A percentile compares a stretch with the other conserved stretches of the same genome.
These are phyloP conservation scores for Mucor indicus DNA, from an alignment of 371 early-diverging fungal species.

Conservation along the genomic window DNA sequence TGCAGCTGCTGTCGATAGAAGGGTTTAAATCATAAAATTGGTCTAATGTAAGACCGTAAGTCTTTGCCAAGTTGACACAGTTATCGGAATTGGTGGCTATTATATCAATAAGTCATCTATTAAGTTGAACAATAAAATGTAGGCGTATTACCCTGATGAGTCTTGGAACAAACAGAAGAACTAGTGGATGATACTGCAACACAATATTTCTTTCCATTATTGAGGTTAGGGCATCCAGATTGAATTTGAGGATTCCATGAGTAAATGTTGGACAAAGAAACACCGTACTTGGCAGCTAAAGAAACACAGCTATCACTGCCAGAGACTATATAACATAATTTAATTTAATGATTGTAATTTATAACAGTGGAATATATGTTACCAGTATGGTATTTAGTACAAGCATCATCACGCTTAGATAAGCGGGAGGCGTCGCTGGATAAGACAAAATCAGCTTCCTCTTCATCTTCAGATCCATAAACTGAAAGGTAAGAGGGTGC, in stretches of 20 bases:
- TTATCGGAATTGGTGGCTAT: conserved; percentile 30
- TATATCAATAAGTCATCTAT: too few relatives aligned
- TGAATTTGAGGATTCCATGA: conserved; percentile 37
- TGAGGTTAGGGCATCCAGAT: conserved; percentile 31
- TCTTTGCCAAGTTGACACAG: conserved; percentile 29
- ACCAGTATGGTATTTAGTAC: conserved; percentile 21
- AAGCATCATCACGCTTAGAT: conserved; percentile 12
- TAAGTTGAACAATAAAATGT: too few relatives aligned
- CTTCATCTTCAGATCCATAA: conserved; percentile 17
- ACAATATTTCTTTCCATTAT: conserved; percentile 42
- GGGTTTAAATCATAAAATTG: conserved; percentile 32
- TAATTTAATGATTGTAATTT: too few relatives aligned
- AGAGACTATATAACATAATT: conserved; percentile 20
- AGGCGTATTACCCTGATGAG: conserved; percentile 6
- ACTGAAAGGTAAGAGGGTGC: conserved; percentile 21
- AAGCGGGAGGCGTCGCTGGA: conserved; percentile 8
- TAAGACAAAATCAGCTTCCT: conserved; percentile 29
- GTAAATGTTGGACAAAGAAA: conserved; percentile 27
- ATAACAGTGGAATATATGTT: too few relatives aligned
- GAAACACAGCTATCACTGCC: conserved; percentile 35
- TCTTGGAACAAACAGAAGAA: background rate
- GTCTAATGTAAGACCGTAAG: conserved; percentile 22
- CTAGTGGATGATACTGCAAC: conserved; percentile 10
- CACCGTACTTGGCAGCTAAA: conserved; percentile 30
- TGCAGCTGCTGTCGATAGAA: conserved; percentile 25